Evolutionary conservation across 2,329 filamentous ascomycete genomes (phyloP), one percentile per base, ranked within the genome.

Genomic region (Botryosphaeria dothidea): DNA sequence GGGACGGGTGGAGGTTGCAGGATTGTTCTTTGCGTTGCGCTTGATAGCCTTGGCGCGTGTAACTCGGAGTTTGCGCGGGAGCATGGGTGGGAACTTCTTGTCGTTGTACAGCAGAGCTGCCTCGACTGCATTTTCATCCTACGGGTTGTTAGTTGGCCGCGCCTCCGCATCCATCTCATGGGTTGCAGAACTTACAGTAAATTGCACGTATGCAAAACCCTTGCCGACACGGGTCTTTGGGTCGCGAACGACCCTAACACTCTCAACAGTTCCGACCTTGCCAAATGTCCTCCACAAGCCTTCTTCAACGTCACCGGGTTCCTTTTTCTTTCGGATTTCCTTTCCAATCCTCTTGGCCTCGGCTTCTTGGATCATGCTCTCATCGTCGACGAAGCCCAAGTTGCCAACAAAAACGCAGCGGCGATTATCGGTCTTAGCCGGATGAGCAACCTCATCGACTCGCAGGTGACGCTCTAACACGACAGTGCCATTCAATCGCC

Each of bases 351-450:
- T 85, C 58, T 86, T 89, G 45, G 88, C 87, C 36, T 88, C 84
- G 57, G 86, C 81, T 19, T 80, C 79, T 49, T 83, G 86, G 23
- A 91, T 79, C 58, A 90, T 83, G 43, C 86, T 91, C 79, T 97
- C 93, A 69, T 97, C 92, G 72, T 97, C 94, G 17, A 99, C 92
- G 72, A 99, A 99, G 57, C 92, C 93, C 1, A 99, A 85, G 74
- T 99, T 99, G 52, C 95, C 95, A 27, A 99, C 92, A 73, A 99
- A 99, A 17, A 99, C 89, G 77, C 95, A 99, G 63, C 93, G 90
- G 66, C 90, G 89, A 77, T 97, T 89, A 74, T 96, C 94, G 19
- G 89, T 87, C 45, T 89, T 86, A 15, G 91, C 85, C 0, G 95
- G 95, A 78, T 97, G 93, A 0, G 93, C 92, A 36, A 99, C 89